Evolutionary conservation across 371 early-diverging fungal genomes (phyloP).

Genomic region (Apophysomyces elegans): DNA sequence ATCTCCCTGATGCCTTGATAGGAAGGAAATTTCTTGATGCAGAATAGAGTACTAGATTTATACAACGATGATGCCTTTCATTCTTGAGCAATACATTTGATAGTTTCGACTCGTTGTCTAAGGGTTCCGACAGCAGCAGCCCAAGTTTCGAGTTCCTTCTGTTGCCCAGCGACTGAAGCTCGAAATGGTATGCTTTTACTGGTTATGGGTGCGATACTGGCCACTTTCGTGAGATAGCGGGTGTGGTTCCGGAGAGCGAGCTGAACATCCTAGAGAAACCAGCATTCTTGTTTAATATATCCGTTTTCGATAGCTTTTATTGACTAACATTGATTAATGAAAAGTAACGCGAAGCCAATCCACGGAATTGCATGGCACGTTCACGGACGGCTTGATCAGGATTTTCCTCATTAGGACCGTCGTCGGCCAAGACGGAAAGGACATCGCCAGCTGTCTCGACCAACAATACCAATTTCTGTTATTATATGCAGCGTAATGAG

Average conservation of each 20-base stretch:
- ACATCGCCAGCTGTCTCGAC: conserved; percentile 52
- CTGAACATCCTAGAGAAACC: conserved; percentile 43
- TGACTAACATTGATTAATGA: conserved; percentile 45
- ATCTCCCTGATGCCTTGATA: conserved; percentile 72
- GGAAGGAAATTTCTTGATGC: conserved; percentile 56
- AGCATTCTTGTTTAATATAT: not conserved
- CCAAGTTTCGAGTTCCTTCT: conserved; percentile 52
- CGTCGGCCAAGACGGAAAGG: conserved; percentile 37
- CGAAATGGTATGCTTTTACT: conserved; percentile 50
- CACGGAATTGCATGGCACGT: conserved; percentile 31
- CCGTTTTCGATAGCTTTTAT: no score
- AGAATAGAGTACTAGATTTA: conserved; percentile 12
- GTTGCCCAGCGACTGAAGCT: conserved; percentile 39
- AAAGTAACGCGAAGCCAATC: conserved; percentile 42
- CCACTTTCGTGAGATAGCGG: conserved; percentile 38
- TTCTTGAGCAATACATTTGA: conserved; percentile 30
- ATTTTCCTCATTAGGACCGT: conserved; percentile 31
- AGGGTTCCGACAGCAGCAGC: conserved; percentile 39
- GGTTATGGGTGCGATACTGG: conserved; percentile 38
- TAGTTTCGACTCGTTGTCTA: conserved; percentile 37
- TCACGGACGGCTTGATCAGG: conserved; percentile 34
- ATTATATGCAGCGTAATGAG: not conserved
- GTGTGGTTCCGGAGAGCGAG: conserved; percentile 44
- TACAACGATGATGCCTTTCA: not conserved
- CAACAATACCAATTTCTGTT: conserved; percentile 46